Base-by-base conservation (phyloP, 805 yeast species). In the Maudiozyma serrabonitensis region DNA sequence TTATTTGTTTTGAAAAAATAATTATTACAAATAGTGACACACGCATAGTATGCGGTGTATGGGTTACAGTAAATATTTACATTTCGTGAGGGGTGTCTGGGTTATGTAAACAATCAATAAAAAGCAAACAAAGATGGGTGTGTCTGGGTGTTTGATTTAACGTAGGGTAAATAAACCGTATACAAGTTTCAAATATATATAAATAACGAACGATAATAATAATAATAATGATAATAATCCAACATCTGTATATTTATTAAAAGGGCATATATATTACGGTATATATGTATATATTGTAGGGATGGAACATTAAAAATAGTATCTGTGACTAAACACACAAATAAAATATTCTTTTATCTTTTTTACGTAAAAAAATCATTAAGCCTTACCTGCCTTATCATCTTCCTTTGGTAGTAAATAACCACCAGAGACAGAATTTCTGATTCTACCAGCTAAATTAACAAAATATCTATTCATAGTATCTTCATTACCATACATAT, bases 391-490 rank as follows among this genome's bases (percentile, higher is more conserved):
- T 7, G n/a, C 34, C 23, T n/a, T 26, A 11, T 44, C 35, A 23
- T 8, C 46, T 12, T 46, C 52, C 35, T 50, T 37, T 41, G 56
- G 56, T 18, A 53, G 32, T 15, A 52, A 42, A 31, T 53, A 53
- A 23, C 56, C 56, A 31, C 35, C 28, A 16, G 34, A 7, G 23
- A 53, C 54, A 18, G 54, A 31, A n/a, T 44, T 47, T 47, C 54
- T 53, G 11, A 52, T 49, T 34, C 52, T 45, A 32, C 35, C 41
- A n/a, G 55, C 51, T 25, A 52, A 54, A 53, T 54, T 60, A 52
- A 52, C 60, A 39, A 54, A 56, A 43, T 52, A 56, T 39, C 35
- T 48, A 55, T 52, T 56, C 49, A 47, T 50, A 46, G 41, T 54
- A 11, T 43, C n/a, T 31, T 48, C 50, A 35, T 46, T 49, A 21